Base-by-base conservation (phyloP, 2,329 filamentous ascomycete genomes). In the Sporothrix pseudoabietina region DNA sequence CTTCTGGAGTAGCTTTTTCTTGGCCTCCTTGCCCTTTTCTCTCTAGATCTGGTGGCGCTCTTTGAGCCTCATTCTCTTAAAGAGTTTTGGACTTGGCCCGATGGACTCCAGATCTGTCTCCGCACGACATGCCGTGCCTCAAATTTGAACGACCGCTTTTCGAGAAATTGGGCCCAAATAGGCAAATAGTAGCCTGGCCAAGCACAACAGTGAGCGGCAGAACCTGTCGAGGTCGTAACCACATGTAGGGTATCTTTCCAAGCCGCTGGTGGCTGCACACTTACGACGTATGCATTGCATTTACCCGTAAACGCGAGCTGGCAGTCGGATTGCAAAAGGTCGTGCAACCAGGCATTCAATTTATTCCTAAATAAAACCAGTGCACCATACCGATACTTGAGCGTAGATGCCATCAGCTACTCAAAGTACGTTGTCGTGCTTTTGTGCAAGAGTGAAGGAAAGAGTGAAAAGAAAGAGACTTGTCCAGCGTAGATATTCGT, bases 11-110 rank as follows among this genome's bases (percentile, higher is more conserved):
- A 70, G 68, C 49, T 52, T 70, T 10, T 44, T 44, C 68, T 44
- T 70, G 65, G 65, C 65, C 44, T 30, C 32, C 7, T 69, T 47
- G 22, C 65, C 65, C 6, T 54, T 69, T 69, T 30, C 44, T 69
- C 65, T 54, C 44, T 39, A 16, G 57, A 32, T 19, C 16, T 63
- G 35, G 16, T 32, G 57, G 30, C 35, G 10, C 30, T 63, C 14
- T 44, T 65, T 47, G 39, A 66, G 61, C 39, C 61, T 66, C 61
- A 63, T 7, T 63, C n/a, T 39, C 3, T 39, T 63, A 35, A 3
- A 16, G 47, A 52, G 52, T 22, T 6, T 22, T 35, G 41, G 16
- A 8, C 16, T 12, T 41, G 6, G 26, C 30, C 57, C 57, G 32
- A 19, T 47, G 22, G n/a, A 55, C 68, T 41, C 30, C 52, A 30